Evolutionary conservation across 257 asterid species (phyloP).

Genomic region (Ocimum tenuiflorum): DNA sequence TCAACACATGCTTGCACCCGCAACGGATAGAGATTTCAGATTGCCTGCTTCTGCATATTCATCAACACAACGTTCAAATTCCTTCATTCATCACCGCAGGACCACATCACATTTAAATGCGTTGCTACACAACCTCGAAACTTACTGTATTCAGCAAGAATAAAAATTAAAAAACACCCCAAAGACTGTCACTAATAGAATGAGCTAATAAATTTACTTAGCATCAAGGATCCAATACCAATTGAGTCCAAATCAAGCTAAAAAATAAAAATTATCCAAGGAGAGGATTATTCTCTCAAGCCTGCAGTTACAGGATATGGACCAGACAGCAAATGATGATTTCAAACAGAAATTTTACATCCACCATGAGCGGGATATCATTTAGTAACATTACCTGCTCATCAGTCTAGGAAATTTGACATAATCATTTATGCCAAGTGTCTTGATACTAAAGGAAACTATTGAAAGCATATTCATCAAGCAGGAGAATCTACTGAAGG

Average conservation of each 20-base stretch:
- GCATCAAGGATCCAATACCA: background rate
- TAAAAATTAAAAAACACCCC: background rate
- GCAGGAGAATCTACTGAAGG: background rate
- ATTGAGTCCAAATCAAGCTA: background rate
- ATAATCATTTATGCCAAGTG: background rate
- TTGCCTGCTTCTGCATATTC: background rate
- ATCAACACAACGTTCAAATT: background rate
- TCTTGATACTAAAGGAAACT: background rate
- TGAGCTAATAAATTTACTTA: too few species aligned
- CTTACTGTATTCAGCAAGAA: background rate
- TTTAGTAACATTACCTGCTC: background rate
- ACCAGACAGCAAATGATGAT: background rate
- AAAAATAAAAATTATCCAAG: background rate
- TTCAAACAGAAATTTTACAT: too few species aligned
- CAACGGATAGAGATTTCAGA: too few species aligned
- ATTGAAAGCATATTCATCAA: background rate
- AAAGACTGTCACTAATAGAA: background rate
- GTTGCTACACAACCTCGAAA: constrained; percentile 1
- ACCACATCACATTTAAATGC: background rate
- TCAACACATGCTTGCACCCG: background rate
- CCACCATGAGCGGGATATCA: background rate
- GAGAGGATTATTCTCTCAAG: background rate
- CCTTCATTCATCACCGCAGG: background rate
- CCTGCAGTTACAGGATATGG: background rate
- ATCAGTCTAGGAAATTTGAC: background rate